Evolutionary conservation across 768 basidiomycete species (phyloP), one percentile per base, ranked within the genome.

Genomic region (Suillus alpinus): DNA sequence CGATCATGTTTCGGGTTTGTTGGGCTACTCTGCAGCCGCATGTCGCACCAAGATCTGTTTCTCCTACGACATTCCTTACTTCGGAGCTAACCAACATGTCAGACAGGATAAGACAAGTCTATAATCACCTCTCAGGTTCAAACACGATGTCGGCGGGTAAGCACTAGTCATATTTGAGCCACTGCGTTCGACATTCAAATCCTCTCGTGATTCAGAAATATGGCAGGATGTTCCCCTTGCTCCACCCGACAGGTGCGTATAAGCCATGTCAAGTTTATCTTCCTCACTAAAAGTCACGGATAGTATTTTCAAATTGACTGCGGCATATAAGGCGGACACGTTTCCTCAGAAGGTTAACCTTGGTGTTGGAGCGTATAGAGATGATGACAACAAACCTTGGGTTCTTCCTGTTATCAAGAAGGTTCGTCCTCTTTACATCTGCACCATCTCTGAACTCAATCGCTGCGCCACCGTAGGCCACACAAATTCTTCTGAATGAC

Each of bases 331-430:
- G 73, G 85, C 83, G 32, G 92, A 97, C 72, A 69, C 83, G 2
- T 83, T 80, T 72, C 80, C 84, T 14, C 75, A 87, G 63, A 97
- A 97, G 80, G 81, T 95, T 75, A 96, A 96, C 73, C 81, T 97
- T 26, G 94, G 94, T 41, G 94, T 95, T 49, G 95, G 94, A 49
- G 95, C 94, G 8, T 97, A 97, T 73, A 84, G 94, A 66, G 95
- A 95, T 69, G 83, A 94, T 67, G 73, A 91, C 68, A 86, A 82
- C 74, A 95, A 91, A 76, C 89, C 94, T 14, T 97, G 94, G 92
- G 86, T 96, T 29, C 83, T 97, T 31, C 94, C 94, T 23, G 92
- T 93, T 32, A 89, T 97, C 14, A 91, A 88, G 75, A 93, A 92
- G 83, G 93, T 90, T 61, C 64, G 76, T 58, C 62, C 40, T 57